Conservation (phyloP, 345 rosid genomes). For the Geranium rotundifolium region DNA sequence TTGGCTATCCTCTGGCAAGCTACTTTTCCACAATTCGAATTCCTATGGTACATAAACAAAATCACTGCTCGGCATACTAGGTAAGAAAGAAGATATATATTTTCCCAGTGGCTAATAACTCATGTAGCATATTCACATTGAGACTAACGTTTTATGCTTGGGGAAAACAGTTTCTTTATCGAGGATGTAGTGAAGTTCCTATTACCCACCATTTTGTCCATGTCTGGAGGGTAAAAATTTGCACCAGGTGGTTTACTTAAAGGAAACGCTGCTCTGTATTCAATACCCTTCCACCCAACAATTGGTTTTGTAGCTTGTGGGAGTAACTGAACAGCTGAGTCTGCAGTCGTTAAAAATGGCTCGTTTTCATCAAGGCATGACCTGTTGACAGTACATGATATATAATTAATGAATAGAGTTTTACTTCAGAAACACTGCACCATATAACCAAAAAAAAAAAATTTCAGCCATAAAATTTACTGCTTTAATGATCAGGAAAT, state of each 20-base stretch:
- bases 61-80: slow-evolving; percentile 6
- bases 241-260: slow-evolving; percentile 75
- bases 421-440: background rate
- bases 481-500: background rate
- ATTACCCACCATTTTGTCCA: slow-evolving; percentile 67
- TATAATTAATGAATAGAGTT: slow-evolving; percentile 2
- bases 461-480: background rate
- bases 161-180: background rate
- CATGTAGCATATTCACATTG: background rate
- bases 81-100: slow-evolving; percentile 1
- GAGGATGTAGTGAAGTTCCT: background rate
- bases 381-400: slow-evolving; percentile 36
- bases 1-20: slow-evolving; percentile 43
- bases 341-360: slow-evolving; percentile 78
- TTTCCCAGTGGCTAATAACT: background rate
- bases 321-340: slow-evolving; percentile 68
- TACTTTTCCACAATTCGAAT: slow-evolving; percentile 54
- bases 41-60: slow-evolving; percentile 39
- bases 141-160: background rate
- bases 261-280: slow-evolving; percentile 79
- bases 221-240: slow-evolving; percentile 91
- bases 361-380: slow-evolving; percentile 82
- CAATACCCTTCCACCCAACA: slow-evolving; percentile 84
- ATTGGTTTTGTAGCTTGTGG: slow-evolving; percentile 55
- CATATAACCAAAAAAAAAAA: background rate